Evolutionary conservation across 2,329 filamentous ascomycete genomes (phyloP).

Genomic region (Epichloe festucae): DNA sequence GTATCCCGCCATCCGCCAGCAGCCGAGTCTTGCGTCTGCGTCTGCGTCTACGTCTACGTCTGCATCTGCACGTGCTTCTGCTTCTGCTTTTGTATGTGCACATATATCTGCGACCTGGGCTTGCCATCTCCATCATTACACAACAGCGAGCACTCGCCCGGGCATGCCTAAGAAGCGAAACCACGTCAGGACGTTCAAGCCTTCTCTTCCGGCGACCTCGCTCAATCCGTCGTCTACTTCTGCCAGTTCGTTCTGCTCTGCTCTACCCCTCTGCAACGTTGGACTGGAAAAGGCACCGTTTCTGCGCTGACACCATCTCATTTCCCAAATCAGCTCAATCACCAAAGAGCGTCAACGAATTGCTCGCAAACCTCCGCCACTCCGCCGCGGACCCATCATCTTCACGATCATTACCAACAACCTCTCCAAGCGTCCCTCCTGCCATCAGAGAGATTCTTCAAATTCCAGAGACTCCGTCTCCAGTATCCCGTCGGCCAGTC

Average conservation of each 20-base stretch:
- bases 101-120: background rate
- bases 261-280: background rate
- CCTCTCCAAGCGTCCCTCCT: conserved; percentile 43
- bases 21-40: background rate
- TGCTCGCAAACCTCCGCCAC: conserved; percentile 44
- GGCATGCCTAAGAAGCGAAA: conserved; percentile 54
- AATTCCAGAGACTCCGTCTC: conserved; percentile 43
- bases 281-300: background rate
- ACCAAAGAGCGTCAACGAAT: conserved; percentile 40
- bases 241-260: background rate
- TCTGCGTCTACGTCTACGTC: background rate
- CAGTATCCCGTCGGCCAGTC: conserved; percentile 31
- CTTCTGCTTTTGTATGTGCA: too few species aligned
- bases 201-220: conserved; percentile 40
- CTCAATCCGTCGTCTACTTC: conserved; percentile 4
- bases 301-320: background rate
- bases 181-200: conserved; percentile 42
- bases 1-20: background rate
- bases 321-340: conserved; percentile 15
- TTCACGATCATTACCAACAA: conserved; percentile 17
- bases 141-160: conserved; percentile 7
- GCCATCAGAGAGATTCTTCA: conserved; percentile 45
- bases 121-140: background rate
- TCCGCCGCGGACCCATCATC: conserved; percentile 20
- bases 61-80: background rate